Conservation (phyloP, 164 flowering plant species). For the Brasenia schreberi region DNA sequence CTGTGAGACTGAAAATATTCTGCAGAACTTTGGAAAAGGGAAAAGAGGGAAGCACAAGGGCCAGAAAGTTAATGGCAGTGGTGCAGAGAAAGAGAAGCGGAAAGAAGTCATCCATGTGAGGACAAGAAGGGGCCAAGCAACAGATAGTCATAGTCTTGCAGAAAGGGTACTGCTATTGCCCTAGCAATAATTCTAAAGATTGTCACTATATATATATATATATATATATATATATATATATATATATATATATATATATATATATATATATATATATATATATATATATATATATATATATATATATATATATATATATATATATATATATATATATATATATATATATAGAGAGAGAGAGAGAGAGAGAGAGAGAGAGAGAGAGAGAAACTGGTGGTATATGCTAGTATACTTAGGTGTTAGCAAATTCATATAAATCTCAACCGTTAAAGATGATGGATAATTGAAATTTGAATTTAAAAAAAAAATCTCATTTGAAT, state of each 20-base stretch:
- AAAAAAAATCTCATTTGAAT: too few species aligned
- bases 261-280: background rate
- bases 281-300: background rate
- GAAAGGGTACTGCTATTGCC: constrained; percentile 35
- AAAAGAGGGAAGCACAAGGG: constrained; percentile 18
- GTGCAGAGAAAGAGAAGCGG: constrained; percentile 22
- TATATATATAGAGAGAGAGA: too few species aligned
- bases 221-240: background rate
- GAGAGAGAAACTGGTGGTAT: too few species aligned
- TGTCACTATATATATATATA: background rate
- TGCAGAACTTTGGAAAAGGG: constrained; percentile 14
- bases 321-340: too few species aligned
- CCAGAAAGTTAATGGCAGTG: constrained; percentile 5
- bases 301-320: background rate
- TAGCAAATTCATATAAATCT: too few species aligned
- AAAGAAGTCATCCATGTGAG: constrained; percentile 61
- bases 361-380: too few species aligned
- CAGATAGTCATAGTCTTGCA: constrained; percentile 67
- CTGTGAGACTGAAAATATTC: background rate
- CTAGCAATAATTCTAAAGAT: background rate
- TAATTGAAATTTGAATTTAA: too few species aligned
- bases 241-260: background rate
- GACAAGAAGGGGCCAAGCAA: constrained; percentile 67
- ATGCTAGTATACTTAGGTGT: too few species aligned
- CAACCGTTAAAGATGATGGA: too few species aligned